These are phyloP conservation scores for Sequoiadendron giganteum DNA, from an alignment of 75 land plant genomes.

Conservation along the genomic window DNA sequence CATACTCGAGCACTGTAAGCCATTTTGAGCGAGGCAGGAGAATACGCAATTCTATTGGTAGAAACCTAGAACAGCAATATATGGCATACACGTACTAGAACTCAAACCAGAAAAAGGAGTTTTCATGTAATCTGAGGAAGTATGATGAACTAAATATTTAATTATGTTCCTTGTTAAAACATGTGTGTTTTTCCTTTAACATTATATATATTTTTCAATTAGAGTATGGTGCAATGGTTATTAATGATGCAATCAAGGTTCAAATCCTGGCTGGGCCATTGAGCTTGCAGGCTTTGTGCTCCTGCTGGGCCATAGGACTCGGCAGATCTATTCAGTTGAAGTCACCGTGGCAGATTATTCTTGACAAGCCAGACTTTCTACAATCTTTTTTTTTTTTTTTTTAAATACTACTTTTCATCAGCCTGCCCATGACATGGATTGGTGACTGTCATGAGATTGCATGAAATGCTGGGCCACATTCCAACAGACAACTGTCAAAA, in stretches of 20 bases:
- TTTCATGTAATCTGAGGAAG: not conserved
- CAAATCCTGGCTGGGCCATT: no score
- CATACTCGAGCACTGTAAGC: not conserved
- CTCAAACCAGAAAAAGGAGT: not conserved
- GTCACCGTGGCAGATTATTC: not conserved
- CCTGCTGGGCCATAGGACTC: no score
- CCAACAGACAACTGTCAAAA: not conserved
- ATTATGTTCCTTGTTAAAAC: not conserved
- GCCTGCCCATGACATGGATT: not conserved
- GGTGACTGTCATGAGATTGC: not conserved
- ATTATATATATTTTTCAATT: not conserved
- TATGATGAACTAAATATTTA: not conserved
- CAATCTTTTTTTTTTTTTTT: not conserved
- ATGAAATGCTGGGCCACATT: not conserved
- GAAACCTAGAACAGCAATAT: not conserved
- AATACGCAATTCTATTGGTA: not conserved
- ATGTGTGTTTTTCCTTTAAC: not conserved
- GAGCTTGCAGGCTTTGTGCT: no score
- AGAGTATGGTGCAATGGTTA: no score
- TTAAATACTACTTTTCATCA: not conserved
- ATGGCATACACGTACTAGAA: not conserved
- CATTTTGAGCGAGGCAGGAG: not conserved
- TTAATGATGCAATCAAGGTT: no score
- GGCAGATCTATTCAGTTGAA: no score
- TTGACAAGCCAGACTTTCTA: not conserved